Percentiles rank a stretch among this genome's conserved stretches.
phyloP scores from a whole-genome alignment of 78 protist species.

The Pigoraptor vietnamica region DNA sequence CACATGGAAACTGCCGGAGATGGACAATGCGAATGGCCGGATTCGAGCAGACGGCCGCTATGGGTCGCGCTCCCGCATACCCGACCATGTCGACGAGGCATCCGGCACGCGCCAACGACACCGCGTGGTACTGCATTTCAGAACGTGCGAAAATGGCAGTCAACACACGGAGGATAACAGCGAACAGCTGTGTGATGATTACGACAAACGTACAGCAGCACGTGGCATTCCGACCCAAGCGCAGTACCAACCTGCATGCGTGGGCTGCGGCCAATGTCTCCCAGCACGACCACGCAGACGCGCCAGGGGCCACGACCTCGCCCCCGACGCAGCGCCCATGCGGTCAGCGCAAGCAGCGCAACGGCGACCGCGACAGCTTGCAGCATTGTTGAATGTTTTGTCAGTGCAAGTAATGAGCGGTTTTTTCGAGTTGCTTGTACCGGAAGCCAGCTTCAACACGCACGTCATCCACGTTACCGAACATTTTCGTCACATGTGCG shows the following conservation, averaged over 20 bases:
- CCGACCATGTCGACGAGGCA: neutral
- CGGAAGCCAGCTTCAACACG: no score
- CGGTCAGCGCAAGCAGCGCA: neutral
- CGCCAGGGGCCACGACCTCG: neutral
- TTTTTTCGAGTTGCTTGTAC: no score
- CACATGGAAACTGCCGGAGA: neutral
- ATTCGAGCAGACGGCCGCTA: neutral
- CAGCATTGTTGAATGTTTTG: no score
- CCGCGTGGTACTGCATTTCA: neutral
- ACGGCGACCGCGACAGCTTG: no score
- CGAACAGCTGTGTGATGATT: no score
- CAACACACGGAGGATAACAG: neutral
- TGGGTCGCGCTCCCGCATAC: neutral
- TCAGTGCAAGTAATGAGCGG: no score
- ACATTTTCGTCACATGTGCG: no score
- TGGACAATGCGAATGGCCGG: neutral
- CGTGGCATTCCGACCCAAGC: no score
- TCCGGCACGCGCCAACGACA: neutral
- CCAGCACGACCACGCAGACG: neutral
- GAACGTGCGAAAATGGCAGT: no score
- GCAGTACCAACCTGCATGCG: conserved; percentile 8
- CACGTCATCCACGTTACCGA: no score
- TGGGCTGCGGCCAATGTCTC: conserved; percentile 8
- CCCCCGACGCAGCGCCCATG: neutral
- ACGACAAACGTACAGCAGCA: no score